Conservation (phyloP, 345 rosid species). For the Triadica sebifera region DNA sequence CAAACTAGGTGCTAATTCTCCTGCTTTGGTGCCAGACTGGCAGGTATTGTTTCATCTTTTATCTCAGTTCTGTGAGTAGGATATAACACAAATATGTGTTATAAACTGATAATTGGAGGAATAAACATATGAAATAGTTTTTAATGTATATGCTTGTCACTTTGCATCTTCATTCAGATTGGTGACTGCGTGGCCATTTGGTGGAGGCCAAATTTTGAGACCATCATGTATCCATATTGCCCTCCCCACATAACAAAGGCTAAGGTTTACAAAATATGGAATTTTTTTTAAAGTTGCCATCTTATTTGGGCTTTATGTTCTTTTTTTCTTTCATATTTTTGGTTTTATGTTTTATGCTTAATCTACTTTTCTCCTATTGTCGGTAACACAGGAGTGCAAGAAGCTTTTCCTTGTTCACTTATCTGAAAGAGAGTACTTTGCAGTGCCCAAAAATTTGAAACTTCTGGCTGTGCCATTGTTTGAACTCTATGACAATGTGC, state of each 20-base stretch:
- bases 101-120: background rate
- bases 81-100: background rate
- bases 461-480: conserved; percentile 94
- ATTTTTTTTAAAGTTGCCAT: background rate
- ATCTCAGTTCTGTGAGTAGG: background rate
- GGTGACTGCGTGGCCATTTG: conserved; percentile 94
- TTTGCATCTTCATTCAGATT: conserved; percentile 46
- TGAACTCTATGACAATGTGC: conserved; percentile 94
- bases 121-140: background rate
- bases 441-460: conserved; percentile 94
- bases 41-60: conserved; percentile 46
- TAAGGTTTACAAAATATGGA: conserved; percentile 58
- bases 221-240: conserved; percentile 95
- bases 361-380: conserved; percentile 5
- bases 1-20: conserved; percentile 93
- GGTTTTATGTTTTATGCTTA: conserved; percentile 8
- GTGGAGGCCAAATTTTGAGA: conserved; percentile 99
- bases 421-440: conserved; percentile 96
- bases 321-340: background rate
- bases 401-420: conserved; percentile 87
- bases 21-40: conserved; percentile 83
- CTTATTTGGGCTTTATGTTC: background rate
- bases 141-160: conserved; percentile 1
- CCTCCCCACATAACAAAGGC: conserved; percentile 97
- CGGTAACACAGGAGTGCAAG: conserved; percentile 84